Base-by-base conservation (phyloP, 768 basidiomycete genomes). In the Boletellus ananas region DNA sequence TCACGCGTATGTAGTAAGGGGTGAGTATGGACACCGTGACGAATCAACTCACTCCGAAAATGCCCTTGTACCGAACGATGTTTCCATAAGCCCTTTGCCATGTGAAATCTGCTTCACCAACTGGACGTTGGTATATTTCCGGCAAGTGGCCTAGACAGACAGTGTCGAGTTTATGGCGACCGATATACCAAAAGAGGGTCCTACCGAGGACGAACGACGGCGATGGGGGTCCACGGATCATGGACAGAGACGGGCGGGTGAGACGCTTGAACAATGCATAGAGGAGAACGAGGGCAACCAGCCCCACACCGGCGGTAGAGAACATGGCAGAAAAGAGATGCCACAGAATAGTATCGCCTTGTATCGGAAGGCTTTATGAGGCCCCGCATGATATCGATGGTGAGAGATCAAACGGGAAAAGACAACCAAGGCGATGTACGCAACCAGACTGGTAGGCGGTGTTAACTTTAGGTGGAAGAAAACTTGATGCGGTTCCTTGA, bases 61-160 rank as follows among this genome's bases (percentile, higher is more conserved):
- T 29, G 7, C 54, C 51, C 43, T 62, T 67, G 39, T 62, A 47
- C 9, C 59, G 59, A 34, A 65, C 27, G 4, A 62, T n/a, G 29
- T 60, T 52, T 0, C 66, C 68, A 39, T 68, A 68, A 35, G 45
- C 52, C 29, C 37, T 52, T n/a, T 65, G 64, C 68, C 68, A 68
- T 21, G 38, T 43, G 36, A 67, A 61, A 21, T 67, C 68, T 18
- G 60, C 45, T 34, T 64, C 68, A 13, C 57, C 67, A 18, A 49
- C 56, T 35, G 60, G 58, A 27, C 51, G 50, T 45, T 66, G 66
- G 27, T 58, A 54, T 13, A 67, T 3, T 18, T 69, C 58, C 1
- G 51, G 48, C 27, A 65, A 27, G 47, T 69, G 57, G 0, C 67
- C 66, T 68, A 13, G 10, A 27, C 10, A 6, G 13, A 37, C 4